Evolutionary conservation across 2,329 filamentous ascomycete genomes (phyloP).

Genomic region (Sporothrix globosa): DNA sequence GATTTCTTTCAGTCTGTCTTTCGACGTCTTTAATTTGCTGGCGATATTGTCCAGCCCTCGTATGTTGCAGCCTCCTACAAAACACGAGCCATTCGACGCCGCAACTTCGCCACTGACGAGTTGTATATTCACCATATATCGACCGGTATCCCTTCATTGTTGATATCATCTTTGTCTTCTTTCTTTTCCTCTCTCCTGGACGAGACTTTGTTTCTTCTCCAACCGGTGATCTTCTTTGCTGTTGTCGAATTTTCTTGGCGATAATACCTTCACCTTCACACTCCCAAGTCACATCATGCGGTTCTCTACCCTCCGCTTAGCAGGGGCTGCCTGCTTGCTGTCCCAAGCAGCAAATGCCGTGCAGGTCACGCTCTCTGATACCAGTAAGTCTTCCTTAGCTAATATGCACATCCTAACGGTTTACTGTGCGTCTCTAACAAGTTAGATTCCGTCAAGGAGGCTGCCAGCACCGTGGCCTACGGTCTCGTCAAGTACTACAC

Average conservation of each 20-base stretch:
- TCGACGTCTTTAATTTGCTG: neutral
- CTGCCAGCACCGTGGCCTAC: constrained; percentile 50
- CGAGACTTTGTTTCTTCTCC: constrained; percentile 32
- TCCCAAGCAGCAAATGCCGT: constrained; percentile 34
- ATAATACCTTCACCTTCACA: neutral
- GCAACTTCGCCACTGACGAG: constrained; percentile 7
- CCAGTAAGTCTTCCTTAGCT: neutral
- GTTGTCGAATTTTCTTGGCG: neutral
- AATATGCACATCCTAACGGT: neutral
- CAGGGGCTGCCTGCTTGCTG: constrained; percentile 33
- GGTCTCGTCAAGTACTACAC: constrained; percentile 53
- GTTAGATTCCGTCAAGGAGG: constrained; percentile 56
- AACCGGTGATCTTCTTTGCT: neutral
- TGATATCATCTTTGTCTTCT: neutral
- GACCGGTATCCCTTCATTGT: constrained; percentile 12
- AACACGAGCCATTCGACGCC: constrained; percentile 8
- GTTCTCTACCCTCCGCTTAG: constrained; percentile 16
- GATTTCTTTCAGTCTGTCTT: neutral
- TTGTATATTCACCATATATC: neutral
- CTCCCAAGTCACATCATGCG: neutral
- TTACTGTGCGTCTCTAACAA: neutral
- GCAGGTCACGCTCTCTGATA: constrained; percentile 32
- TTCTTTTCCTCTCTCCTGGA: neutral
- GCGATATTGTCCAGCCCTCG: constrained; percentile 6
- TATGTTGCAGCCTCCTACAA: neutral